Evolutionary conservation across 768 basidiomycete genomes (phyloP), one percentile per base, ranked within the genome.

Genomic region (Suillus decipiens): DNA sequence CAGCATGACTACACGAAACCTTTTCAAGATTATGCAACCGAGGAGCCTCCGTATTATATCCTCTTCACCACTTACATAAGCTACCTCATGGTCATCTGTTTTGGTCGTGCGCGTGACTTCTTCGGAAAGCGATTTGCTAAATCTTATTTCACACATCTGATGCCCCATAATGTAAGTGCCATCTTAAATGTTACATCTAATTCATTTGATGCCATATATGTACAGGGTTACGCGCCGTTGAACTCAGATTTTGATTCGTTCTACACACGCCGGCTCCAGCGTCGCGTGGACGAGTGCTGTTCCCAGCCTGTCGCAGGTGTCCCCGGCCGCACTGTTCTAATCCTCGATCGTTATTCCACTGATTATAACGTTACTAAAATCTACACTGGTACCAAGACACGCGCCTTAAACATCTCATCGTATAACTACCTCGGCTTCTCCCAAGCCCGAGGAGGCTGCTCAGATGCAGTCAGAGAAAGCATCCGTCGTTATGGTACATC

Each of bases 391-490:
- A 84, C 81, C 1, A 85, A 83, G 31, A 95, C 93, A 0, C 92
- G 96, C 59, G 92, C 89, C 0, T 89, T 99, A 69, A 99, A 99
- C 75, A 91, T 99, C 67, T 96, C 95, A 1, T 97, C 95, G 9
- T 99, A 99, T 81, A 99, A 99, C 79, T 99, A 99, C 74, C 93
- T 99, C 70, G 97, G 97, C 4, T 99, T 99, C 72, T 97, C 96
- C 0, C 94, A 96, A 73, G 91, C 90, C 17, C 84, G 86, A 3
- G 97, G 97, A 15, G 92, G 92, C 7, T 97, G 95, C 73, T 93
- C 97, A 9, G 97, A 99, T 71, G 93, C 93, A 6, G 96, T 94
- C 9, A 95, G 96, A 72, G 89, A 92, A 66, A 78, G 83, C 22
- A 86, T 99, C 74, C 82, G 81, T 66, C 86, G 88, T 4, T 96